A percentile compares a stretch with the other conserved stretches of the same genome.
Evolutionary conservation across 192 early-diverging fungal genomes (phyloP).

Genomic region (Coemansia sp.): DNA sequence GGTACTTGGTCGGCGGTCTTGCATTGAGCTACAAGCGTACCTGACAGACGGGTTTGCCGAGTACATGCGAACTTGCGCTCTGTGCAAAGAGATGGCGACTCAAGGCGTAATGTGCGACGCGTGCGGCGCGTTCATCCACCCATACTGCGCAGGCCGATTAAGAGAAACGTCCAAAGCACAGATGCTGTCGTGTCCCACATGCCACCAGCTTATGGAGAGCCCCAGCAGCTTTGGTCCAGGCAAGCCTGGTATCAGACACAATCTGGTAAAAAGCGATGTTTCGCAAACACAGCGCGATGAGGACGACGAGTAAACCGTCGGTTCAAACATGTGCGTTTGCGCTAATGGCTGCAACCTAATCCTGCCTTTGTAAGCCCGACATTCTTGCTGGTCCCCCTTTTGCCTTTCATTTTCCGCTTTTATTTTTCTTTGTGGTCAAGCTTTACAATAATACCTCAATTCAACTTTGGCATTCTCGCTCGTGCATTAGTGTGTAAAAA

Average conservation of each 20-base stretch:
- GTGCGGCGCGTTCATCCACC: constrained; percentile 27
- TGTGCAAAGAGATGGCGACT: constrained; percentile 44
- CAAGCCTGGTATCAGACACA: constrained; percentile 12
- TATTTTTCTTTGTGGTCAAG: neutral
- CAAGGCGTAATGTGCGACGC: constrained; percentile 22
- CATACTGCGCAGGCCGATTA: constrained; percentile 31
- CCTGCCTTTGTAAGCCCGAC: neutral
- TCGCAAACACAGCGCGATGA: neutral
- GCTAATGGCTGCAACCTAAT: neutral
- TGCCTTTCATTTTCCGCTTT: neutral
- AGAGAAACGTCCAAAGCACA: neutral
- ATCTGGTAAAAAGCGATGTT: neutral
- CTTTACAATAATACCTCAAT: neutral
- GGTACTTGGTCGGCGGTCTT: constrained; percentile 18
- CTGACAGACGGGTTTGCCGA: constrained; percentile 26
- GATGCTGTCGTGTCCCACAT: constrained; percentile 22
- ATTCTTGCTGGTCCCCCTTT: no score
- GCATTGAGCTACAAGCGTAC: constrained; percentile 40
- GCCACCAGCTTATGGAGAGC: constrained; percentile 14
- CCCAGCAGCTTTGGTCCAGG: constrained; percentile 30
- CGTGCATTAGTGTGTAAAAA: neutral
- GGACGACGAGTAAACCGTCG: neutral
- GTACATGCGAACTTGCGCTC: constrained; percentile 21
- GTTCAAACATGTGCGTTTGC: neutral
- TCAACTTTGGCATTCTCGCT: neutral